Evolutionary conservation across 2,329 filamentous ascomycete genomes (phyloP), one percentile per base, ranked within the genome.

Genomic region (Exophiala oligosperma): DNA sequence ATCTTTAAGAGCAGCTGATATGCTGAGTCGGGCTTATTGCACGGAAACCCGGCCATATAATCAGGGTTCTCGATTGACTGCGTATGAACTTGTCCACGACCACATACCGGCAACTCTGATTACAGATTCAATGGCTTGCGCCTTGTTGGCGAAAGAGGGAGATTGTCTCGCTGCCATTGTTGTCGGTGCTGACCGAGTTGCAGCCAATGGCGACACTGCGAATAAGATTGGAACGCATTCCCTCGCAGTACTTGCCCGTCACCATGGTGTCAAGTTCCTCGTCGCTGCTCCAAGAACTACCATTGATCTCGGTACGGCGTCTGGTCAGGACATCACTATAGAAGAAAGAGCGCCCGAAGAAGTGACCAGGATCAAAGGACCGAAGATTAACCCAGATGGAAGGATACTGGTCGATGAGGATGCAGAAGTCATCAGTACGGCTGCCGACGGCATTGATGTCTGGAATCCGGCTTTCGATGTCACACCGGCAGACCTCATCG

Each of bases 381-480:
- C 91, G 1, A 79, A 89, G 12, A 84, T 90, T 40, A 74, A 83
- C 1, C 84, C 87, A 40, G 86, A 86, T 0, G 81, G 76, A 3
- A 77, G 93, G 0, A 12, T 66, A 44, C 40, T 60, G n/a, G 84
- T 91, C 65, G 74, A 85, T 23, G 79, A 75, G 49, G 79, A 79
- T 51, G 85, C 86, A 17, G 88, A 87, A 56, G 85, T 88, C 11
- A 84, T 97, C 32, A 91, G 89, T 43, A 93, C 91, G 52, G 93
- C 93, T 32, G 84, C 86, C 4, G 78, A 82, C 69, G 85, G 85
- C 1, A 92, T 97, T 62, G 79, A 83, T 41, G 92, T 97, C 7
- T 99, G 94, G 92, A 99, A 99, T 72, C 94, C 94, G 32, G 90
- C 92, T 0, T 99, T 99, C 71, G 94, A 99, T 70, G 90, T 99